Conservation (phyloP, 805 yeast genomes). For the Teunomyces lycoperdinae region DNA sequence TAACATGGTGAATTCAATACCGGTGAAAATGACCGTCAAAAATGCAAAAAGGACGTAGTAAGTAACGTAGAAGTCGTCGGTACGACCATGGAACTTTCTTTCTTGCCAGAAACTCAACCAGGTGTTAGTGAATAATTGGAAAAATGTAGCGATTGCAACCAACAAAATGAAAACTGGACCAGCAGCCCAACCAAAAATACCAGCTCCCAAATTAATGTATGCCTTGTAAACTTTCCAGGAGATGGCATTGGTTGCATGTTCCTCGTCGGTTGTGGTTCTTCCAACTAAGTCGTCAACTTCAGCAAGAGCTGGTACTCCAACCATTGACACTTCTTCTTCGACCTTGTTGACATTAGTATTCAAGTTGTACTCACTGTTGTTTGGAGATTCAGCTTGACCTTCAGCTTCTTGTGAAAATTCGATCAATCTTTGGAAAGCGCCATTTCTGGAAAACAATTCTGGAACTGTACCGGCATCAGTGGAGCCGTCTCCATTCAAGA, state of each 20-base stretch:
- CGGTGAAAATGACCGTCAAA: conserved; percentile 38
- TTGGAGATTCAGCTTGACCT: conserved; percentile 26
- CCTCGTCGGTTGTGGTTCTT: conserved; percentile 34
- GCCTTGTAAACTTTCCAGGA: conserved; percentile 38
- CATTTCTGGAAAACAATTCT: conserved; percentile 34
- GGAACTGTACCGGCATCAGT: conserved; percentile 36
- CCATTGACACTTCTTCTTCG: conserved; percentile 4
- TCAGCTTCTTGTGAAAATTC: conserved; percentile 34
- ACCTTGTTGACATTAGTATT: not conserved
- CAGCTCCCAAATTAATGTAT: conserved; percentile 37
- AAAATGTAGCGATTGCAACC: conserved; percentile 36
- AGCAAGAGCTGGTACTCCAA: conserved; percentile 2
- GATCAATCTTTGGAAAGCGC: conserved; percentile 50
- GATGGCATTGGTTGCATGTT: conserved; percentile 36
- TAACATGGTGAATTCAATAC: conserved; percentile 38
- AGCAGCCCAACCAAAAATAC: conserved; percentile 32
- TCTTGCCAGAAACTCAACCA: conserved; percentile 46
- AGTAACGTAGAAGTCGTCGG: conserved; percentile 34
- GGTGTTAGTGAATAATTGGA: conserved; percentile 42
- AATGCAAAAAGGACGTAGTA: conserved; percentile 35
- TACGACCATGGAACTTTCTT: conserved; percentile 22
- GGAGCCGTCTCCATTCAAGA: conserved; percentile 40
- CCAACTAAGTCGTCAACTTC: conserved; percentile 18
- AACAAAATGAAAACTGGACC: conserved; percentile 32
- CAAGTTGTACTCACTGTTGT: conserved; percentile 10